Evolutionary conservation across 2,329 filamentous ascomycete genomes (phyloP), one percentile per base, ranked within the genome.

Genomic region (Trichoderma arundinaceum): DNA sequence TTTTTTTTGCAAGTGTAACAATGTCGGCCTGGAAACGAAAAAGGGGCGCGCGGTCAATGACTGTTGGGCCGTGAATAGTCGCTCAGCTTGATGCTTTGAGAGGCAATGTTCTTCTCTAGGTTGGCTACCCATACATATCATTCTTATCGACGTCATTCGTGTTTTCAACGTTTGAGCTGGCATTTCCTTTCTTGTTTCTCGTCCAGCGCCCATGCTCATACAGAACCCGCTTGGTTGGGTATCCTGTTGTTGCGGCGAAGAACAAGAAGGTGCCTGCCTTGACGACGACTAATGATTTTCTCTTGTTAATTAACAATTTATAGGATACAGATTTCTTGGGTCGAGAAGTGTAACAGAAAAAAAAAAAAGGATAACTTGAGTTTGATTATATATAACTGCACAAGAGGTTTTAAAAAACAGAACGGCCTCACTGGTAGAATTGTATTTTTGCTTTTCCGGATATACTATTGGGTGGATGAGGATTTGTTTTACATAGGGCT

Each of bases 1-100:
- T 28, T 28, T 28, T 2, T 28, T 28, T 63, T 63, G 60, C 60
- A 63, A 63, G 60, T 63, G 60, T 63, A 53, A 63, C 60, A 63
- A 44, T 38, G 49, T 51, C 57, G 57, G 19, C 6, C 33, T 46
- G 52, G 35, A 35, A 22, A 32, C 4, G 32, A 48, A 15, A n/a
- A n/a, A 6, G 12, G 32, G 35, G 58, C 22, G 38, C 38, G 33
- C 44, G n/a, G 28, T 35, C 49, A 35, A 22, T 62, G 28, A n/a
- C 48, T 38, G 7, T n/a, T 43, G 15, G 19, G 32, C 17, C 32
- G 19, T 32, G 10, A 8, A 51, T 22, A 10, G 35, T 7, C 10
- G 38, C 13, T 15, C 28, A 33, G 39, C 59, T 41, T 32, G 59
- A 54, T 35, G 46, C 22, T 49, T 19, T 41, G n/a, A 39, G 57